These are phyloP conservation scores for Phialocephala sp. DNA, from an alignment of 2,329 filamentous ascomycete species.

Conservation along the genomic window DNA sequence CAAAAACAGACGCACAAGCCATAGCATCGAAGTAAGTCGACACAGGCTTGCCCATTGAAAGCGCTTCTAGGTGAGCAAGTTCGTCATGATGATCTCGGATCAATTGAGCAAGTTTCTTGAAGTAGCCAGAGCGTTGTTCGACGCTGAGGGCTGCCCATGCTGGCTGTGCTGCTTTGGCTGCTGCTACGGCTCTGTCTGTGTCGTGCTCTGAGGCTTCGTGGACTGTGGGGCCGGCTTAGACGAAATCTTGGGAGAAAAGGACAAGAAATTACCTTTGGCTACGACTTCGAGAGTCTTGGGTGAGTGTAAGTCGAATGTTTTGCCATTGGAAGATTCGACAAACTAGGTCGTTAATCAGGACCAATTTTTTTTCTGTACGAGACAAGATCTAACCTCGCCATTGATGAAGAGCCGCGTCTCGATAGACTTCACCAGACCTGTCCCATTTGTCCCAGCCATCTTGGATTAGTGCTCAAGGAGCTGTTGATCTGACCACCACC, in stretches of 20 bases:
- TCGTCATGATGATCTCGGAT: conserved; percentile 41
- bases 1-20: conserved; percentile 46
- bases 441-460: conserved; percentile 2
- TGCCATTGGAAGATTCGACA: conserved; percentile 48
- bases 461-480: not conserved
- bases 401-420: conserved; percentile 53
- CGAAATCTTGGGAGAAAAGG: not conserved
- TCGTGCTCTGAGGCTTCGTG: conserved; percentile 51
- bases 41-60: conserved; percentile 46
- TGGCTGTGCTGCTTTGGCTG: conserved; percentile 46
- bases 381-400: conserved; percentile 47
- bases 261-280: conserved; percentile 37
- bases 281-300: conserved; percentile 38
- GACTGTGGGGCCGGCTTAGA: conserved; percentile 40
- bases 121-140: conserved; percentile 40
- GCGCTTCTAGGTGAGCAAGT: conserved; percentile 45
- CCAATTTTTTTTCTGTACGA: conserved; percentile 13
- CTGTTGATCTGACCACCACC: not conserved
- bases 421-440: conserved; percentile 19
- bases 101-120: conserved; percentile 44
- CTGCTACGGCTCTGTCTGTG: conserved; percentile 45
- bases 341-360: conserved; percentile 5
- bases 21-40: conserved; percentile 40
- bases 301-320: conserved; percentile 45
- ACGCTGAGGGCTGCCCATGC: conserved; percentile 47